Percentiles rank a stretch among this genome's conserved stretches.
Conservation (phyloP, 1,284 basidiomycete species). For the Tilletia setariae region DNA sequence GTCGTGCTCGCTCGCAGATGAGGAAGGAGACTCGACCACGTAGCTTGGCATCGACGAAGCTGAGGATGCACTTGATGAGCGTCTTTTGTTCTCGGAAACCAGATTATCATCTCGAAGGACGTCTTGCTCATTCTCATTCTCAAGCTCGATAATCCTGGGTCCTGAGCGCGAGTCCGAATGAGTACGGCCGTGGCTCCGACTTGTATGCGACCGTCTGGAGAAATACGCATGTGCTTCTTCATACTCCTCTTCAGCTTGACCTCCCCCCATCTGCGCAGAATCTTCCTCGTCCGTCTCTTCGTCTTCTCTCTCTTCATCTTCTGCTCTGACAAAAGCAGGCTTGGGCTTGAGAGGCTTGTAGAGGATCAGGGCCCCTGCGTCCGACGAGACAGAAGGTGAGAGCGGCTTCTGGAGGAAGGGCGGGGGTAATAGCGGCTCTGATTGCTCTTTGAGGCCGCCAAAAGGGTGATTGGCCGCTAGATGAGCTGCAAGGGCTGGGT, state of each 20-base stretch:
- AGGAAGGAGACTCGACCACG: neutral
- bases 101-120: neutral
- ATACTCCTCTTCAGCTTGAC: too few relatives aligned
- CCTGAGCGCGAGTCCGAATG: neutral
- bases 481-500: constrained; percentile 5
- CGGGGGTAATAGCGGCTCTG: neutral
- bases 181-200: neutral
- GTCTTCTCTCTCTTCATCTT: constrained; percentile 9
- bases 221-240: too few relatives aligned
- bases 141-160: constrained; percentile 4
- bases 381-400: neutral
- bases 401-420: neutral
- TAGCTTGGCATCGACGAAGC: constrained; percentile 8
- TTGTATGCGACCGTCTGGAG: too few relatives aligned
- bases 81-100: neutral
- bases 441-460: neutral
- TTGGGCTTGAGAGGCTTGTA: constrained; percentile 11
- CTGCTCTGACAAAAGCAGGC: neutral
- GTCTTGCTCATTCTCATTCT: neutral
- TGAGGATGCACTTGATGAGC: too few relatives aligned
- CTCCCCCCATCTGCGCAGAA: too few relatives aligned
- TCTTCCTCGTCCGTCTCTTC: constrained; percentile 5
- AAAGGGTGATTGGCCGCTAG: constrained; percentile 7
- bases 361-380: neutral
- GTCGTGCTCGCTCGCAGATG: too few relatives aligned